Evolutionary conservation across 2,329 filamentous ascomycete genomes (phyloP).

Genomic region (Aspergillus oerlinghausenensis): DNA sequence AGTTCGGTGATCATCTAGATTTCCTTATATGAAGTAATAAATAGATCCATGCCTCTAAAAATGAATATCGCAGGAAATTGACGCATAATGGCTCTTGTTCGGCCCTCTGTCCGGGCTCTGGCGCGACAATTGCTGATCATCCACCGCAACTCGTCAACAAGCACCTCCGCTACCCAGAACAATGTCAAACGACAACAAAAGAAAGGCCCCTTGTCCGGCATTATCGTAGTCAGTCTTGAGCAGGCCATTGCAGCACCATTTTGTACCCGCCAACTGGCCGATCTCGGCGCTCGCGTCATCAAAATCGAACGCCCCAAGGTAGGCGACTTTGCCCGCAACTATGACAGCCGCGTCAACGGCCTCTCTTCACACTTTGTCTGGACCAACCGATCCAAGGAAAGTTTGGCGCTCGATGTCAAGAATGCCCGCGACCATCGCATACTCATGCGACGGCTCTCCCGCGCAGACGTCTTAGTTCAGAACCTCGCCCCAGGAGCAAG

Average conservation of each 20-base stretch:
- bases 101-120: background rate
- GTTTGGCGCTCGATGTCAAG: conserved; percentile 49
- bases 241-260: conserved; percentile 54
- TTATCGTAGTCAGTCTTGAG: conserved; percentile 51
- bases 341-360: conserved; percentile 49
- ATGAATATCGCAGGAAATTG: background rate
- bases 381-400: conserved; percentile 53
- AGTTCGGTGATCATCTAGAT: background rate
- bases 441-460: conserved; percentile 41
- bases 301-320: conserved; percentile 51
- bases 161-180: background rate
- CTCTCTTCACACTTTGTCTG: conserved; percentile 54
- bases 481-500: conserved; percentile 51
- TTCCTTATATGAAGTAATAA: background rate
- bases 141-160: conserved; percentile 4
- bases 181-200: background rate
- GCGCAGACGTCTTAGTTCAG: conserved; percentile 51
- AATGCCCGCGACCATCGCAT: conserved; percentile 38
- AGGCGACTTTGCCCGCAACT: conserved; percentile 51
- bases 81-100: background rate
- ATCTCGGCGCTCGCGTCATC: conserved; percentile 52
- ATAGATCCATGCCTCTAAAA: background rate
- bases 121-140: background rate
- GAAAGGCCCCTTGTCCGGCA: conserved; percentile 37
- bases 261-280: conserved; percentile 52